phyloP scores from a whole-genome alignment of 139 green algal species.

The Spirogloea muscicola region DNA sequence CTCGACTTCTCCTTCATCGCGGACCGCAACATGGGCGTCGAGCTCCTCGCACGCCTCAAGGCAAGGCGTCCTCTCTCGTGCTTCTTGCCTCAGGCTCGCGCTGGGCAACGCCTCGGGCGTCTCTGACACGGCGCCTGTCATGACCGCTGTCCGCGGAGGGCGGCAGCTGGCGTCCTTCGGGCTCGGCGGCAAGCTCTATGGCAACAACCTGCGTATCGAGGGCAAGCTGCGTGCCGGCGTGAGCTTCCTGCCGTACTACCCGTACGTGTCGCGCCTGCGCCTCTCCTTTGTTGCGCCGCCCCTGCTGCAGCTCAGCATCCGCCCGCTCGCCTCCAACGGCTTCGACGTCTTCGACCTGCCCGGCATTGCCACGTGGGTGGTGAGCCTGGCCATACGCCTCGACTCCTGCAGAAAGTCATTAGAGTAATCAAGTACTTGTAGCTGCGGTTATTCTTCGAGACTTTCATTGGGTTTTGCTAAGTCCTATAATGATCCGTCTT shows the following conservation, averaged over 20 bases:
- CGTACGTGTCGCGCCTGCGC: neutral
- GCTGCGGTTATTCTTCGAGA: too few relatives aligned
- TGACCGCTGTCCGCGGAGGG: neutral
- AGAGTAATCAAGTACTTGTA: too few relatives aligned
- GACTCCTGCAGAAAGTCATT: neutral
- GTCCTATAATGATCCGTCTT: too few relatives aligned
- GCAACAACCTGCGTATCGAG: conserved; percentile 10
- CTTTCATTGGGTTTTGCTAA: too few relatives aligned
- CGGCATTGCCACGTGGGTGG: conserved; percentile 1
- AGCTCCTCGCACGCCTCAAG: conserved; percentile 4
- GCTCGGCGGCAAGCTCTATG: neutral
- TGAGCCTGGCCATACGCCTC: neutral
- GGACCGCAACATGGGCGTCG: neutral
- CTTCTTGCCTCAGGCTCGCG: neutral
- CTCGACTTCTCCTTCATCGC: conserved; percentile 18
- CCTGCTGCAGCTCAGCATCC: conserved; percentile 2
- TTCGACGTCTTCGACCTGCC: conserved; percentile 12
- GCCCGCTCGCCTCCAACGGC: conserved; percentile 6
- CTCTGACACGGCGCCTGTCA: neutral
- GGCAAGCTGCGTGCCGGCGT: conserved; percentile 12
- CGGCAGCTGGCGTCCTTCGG: neutral
- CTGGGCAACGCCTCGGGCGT: neutral
- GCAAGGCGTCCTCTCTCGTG: neutral
- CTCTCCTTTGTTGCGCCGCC: conserved; percentile 8
- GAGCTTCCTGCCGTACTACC: conserved; percentile 15